Evolutionary conservation across 192 early-diverging fungal species (phyloP), one percentile per base, ranked within the genome.

Genomic region (Radiomyces spectabilis): DNA sequence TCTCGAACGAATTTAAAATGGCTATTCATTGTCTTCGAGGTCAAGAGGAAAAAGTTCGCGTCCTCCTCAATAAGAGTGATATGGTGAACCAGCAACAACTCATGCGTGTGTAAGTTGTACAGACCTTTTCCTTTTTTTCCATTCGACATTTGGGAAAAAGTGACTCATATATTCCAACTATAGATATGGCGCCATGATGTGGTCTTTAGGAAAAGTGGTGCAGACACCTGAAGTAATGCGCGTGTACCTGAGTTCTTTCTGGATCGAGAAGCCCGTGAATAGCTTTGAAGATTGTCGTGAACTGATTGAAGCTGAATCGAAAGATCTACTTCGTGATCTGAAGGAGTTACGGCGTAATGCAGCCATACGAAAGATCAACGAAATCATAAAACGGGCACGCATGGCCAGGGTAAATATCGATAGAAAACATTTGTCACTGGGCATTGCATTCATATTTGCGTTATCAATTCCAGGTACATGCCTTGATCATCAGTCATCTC

Each of bases 151-250:
- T n/a, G n/a, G n/a, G n/a, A n/a, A n/a, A n/a, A n/a, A n/a, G n/a
- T n/a, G n/a, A n/a, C n/a, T n/a, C n/a, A n/a, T n/a, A n/a, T n/a
- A n/a, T n/a, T n/a, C n/a, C n/a, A n/a, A n/a, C n/a, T n/a, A n/a
- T n/a, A 74, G 76, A 2, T 91, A 92, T 57, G 90, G 90, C 24
- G 88, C 90, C 25, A 66, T 93, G 62, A 93, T 93, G 90, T 93
- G 87, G 87, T 86, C 86, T n/a, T 76, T 93, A 24, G 90, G 88
- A 41, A 86, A 87, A 58, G 86, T 91, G 5, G 77, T 93, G 4
- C 76, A 84, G 32, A 86, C 85, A 2, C 89, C 90, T 22, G 90
- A 93, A 62, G 89, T 91, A 13, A 76, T 82, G 64, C 78, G 87
- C n/a, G 90, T 93, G 34, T 91, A 82, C 66, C 42, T 83, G 52